Evolutionary conservation across 768 basidiomycete genomes (phyloP).

Genomic region (Ramaria sp.): DNA sequence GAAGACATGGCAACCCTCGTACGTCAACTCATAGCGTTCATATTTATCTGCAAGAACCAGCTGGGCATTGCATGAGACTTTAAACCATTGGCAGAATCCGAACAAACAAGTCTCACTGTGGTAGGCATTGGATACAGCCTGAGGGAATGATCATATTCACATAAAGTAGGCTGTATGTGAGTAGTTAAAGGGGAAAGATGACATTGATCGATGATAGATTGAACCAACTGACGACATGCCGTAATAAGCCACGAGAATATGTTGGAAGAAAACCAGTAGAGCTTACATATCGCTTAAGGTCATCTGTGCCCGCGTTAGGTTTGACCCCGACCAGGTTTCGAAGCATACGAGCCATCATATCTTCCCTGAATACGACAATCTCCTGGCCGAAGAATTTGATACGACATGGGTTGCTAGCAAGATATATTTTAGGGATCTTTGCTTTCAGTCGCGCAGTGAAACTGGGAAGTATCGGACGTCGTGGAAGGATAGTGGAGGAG

Average conservation of each 20-base stretch:
- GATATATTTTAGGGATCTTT: slow-evolving; percentile 69
- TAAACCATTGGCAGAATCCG: background rate
- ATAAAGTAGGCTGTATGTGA: slow-evolving; percentile 74
- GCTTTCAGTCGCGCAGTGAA: slow-evolving; percentile 60
- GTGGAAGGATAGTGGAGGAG: slow-evolving; percentile 71
- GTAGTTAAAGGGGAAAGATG: slow-evolving; percentile 85
- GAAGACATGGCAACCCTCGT: slow-evolving; percentile 97
- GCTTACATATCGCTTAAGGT: slow-evolving; percentile 81
- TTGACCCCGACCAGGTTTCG: slow-evolving; percentile 87
- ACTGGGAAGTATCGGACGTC: slow-evolving; percentile 66
- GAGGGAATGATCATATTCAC: slow-evolving; percentile 87
- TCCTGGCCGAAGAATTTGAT: slow-evolving; percentile 95
- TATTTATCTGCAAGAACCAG: slow-evolving; percentile 93
- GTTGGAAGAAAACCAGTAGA: slow-evolving; percentile 2
- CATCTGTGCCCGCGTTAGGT: slow-evolving; percentile 62
- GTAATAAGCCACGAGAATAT: background rate
- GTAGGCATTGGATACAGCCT: slow-evolving; percentile 93
- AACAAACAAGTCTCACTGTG: slow-evolving; percentile 38
- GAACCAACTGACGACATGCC: slow-evolving; percentile 59
- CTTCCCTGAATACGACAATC: slow-evolving; percentile 87
- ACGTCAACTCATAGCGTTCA: slow-evolving; percentile 91
- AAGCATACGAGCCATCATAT: slow-evolving; percentile 88
- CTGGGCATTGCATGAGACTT: slow-evolving; percentile 29
- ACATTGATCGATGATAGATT: slow-evolving; percentile 89
- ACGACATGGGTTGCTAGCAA: slow-evolving; percentile 87